Base-by-base conservation (phyloP, 73 alveolate species). In the Paramecium primaurelia region DNA sequence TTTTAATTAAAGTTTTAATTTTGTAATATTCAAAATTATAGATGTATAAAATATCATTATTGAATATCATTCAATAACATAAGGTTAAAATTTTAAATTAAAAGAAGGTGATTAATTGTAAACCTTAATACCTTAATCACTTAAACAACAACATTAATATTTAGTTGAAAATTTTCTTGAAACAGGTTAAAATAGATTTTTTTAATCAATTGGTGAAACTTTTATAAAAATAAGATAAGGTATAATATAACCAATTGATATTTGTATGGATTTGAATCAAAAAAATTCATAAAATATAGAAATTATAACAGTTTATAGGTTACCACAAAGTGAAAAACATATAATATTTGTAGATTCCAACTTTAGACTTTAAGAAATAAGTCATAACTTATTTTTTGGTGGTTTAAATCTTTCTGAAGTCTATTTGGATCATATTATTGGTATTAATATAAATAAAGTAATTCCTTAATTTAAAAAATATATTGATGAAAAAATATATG, bases 401-500 rank as follows among this genome's bases (percentile, higher is more conserved):
- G 88, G 58, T 38, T 42, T 75, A 30, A 42, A 75, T 38, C 30
- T 42, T 14, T 16, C 58, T 36, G 68, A 75, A 25, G n/a, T 11
- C 10, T 38, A 75, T 36, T 75, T 75, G n/a, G 64, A 75, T 42
- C 36, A 75, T n/a, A 64, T 64, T 12, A 64, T 64, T 28, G 84
- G 84, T 5, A 36, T 75, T 30, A 59, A 16, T 38, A 42, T 75
- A 2, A 36, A 8, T 1, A 75, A 75, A 42, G 68, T 75, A 36
- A 75, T 75, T 4, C 88, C 88, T 30, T 30, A 75, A 30, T 75
- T 75, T 75, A 75, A 75, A 16, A 36, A 38, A 75, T 75, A 75
- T 42, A 75, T 75, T 18, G 68, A 75, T 3, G 58, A 36, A 1
- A 42, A 75, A 8, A 38, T 5, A 4, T 37, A 37, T 38, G 60